A percentile compares a stretch with the other conserved stretches of the same genome.
Evolutionary conservation across 73 alveolate species (phyloP).

Genomic region (Stentor coeruleus): DNA sequence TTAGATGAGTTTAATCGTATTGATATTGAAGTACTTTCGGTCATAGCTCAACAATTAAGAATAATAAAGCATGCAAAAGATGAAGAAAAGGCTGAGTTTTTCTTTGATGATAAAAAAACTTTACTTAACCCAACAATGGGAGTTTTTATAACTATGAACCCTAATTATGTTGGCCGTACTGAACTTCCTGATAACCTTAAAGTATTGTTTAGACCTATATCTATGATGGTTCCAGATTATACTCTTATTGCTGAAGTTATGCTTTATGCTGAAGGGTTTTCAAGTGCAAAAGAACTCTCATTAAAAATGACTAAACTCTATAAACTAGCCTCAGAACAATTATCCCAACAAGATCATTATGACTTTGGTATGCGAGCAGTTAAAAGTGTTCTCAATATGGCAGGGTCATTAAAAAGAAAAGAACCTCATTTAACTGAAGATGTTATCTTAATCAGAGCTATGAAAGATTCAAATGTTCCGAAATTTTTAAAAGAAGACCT

Average conservation of each 20-base stretch:
- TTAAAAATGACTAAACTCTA: constrained; percentile 97
- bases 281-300: constrained; percentile 82
- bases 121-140: constrained; percentile 93
- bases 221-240: constrained; percentile 99
- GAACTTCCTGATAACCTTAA: constrained; percentile 98
- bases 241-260: constrained; percentile 96
- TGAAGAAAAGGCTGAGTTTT: constrained; percentile 85
- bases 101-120: constrained; percentile 92
- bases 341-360: constrained; percentile 96
- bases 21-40: constrained; percentile 96
- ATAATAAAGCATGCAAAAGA: constrained; percentile 92
- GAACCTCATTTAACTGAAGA: constrained; percentile 91
- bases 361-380: constrained; percentile 99
- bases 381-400: constrained; percentile 93
- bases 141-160: constrained; percentile 96
- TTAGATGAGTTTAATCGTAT: constrained; percentile 98
- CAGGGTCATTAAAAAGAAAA: constrained; percentile 52
- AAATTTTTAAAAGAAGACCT: constrained; percentile 84
- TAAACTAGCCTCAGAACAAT: constrained; percentile 95
- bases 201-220: constrained; percentile 96
- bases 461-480: constrained; percentile 99
- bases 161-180: constrained; percentile 99
- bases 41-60: constrained; percentile 94
- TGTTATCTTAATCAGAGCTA: constrained; percentile 96
- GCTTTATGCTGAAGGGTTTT: constrained; percentile 94